Conservation (phyloP, 2,329 filamentous ascomycete species). For the Phialophora tarda region DNA sequence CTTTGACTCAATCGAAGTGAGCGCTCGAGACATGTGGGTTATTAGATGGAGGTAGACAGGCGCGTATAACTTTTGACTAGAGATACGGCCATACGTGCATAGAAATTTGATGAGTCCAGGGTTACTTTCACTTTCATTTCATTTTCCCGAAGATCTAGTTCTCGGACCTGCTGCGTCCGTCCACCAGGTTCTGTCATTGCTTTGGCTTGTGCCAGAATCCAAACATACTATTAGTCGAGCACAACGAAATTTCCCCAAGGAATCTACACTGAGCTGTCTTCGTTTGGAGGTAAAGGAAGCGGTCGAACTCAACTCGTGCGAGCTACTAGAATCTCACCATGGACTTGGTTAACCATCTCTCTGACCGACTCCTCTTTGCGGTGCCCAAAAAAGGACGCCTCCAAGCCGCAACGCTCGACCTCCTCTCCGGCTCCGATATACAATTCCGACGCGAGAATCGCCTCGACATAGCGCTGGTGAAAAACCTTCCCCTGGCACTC, state of each 20-base stretch:
- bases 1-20: slow-evolving; percentile 9
- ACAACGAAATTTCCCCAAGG: not conserved
- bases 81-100: not conserved
- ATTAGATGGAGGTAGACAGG: slow-evolving; percentile 8
- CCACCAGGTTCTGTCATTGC: not conserved
- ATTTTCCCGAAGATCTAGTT: not conserved
- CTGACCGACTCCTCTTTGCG: slow-evolving; percentile 91
- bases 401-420: slow-evolving; percentile 83
- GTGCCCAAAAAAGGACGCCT: slow-evolving; percentile 99
- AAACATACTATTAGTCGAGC: not conserved
- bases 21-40: not conserved
- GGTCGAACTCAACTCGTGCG: not conserved
- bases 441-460: slow-evolving; percentile 95
- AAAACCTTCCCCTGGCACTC: slow-evolving; percentile 93
- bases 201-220: not conserved
- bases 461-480: slow-evolving; percentile 95
- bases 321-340: slow-evolving; percentile 45
- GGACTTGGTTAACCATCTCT: slow-evolving; percentile 73
- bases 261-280: not conserved
- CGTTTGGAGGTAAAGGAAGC: not conserved
- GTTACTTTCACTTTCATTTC: not conserved
- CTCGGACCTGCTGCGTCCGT: not conserved
- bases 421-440: slow-evolving; percentile 91
- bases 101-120: not conserved
- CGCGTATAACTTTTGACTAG: not conserved